Conservation (phyloP, 768 basidiomycete species). For the Amyloporia xantha region DNA sequence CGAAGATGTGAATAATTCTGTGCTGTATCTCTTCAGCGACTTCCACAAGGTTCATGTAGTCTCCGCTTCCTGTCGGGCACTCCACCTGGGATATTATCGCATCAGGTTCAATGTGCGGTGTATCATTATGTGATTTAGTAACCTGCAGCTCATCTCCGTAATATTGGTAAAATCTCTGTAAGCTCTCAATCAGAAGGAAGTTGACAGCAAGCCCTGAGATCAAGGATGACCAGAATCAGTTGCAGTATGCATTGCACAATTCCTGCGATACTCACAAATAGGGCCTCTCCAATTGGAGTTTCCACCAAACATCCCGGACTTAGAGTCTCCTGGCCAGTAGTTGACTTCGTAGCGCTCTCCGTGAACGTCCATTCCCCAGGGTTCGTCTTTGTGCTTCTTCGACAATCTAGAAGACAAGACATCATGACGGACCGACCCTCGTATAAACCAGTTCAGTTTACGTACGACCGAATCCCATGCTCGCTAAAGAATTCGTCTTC, state of each 20-base stretch:
- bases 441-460: slow-evolving; percentile 15
- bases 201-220: slow-evolving; percentile 87
- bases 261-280: slow-evolving; percentile 47
- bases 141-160: slow-evolving; percentile 87
- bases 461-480: slow-evolving; percentile 92
- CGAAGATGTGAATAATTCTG: slow-evolving; percentile 97
- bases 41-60: slow-evolving; percentile 90
- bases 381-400: slow-evolving; percentile 82
- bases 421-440: neutral
- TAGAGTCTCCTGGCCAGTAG: slow-evolving; percentile 98
- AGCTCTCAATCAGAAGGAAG: slow-evolving; percentile 90
- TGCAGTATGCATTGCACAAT: neutral
- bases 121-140: neutral
- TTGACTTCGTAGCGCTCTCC: slow-evolving; percentile 87
- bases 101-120: neutral
- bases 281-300: slow-evolving; percentile 98
- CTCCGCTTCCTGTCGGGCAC: slow-evolving; percentile 95
- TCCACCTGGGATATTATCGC: slow-evolving; percentile 73
- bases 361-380: slow-evolving; percentile 93
- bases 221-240: too few species aligned
- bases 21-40: slow-evolving; percentile 99
- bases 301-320: slow-evolving; percentile 97
- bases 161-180: slow-evolving; percentile 97
- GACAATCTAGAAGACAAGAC: slow-evolving; percentile 53
- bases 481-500: slow-evolving; percentile 96